Evolutionary conservation across 192 early-diverging fungal species (phyloP).

Genomic region (Geosiphon pyriformis): DNA sequence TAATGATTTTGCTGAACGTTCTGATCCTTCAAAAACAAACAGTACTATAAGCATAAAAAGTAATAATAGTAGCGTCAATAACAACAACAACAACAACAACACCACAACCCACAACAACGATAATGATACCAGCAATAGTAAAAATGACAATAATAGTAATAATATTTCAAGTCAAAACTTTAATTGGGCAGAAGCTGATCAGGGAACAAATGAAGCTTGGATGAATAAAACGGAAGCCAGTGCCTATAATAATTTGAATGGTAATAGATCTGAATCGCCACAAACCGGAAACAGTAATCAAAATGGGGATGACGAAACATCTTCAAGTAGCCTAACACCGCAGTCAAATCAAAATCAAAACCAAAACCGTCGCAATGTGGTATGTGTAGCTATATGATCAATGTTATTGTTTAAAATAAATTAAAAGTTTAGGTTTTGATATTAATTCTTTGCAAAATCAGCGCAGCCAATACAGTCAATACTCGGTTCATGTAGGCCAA

Average conservation of each 20-base stretch:
- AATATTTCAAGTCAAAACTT: neutral
- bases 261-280: neutral
- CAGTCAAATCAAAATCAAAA: neutral
- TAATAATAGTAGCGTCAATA: neutral
- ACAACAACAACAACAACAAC: neutral
- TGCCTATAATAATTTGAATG: neutral
- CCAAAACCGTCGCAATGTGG: no score
- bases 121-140: neutral
- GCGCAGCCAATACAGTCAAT: neutral
- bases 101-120: neutral
- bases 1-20: neutral
- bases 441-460: neutral
- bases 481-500: conserved; percentile 5
- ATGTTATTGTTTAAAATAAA: no score
- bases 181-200: neutral
- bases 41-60: neutral
- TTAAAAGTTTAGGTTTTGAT: no score
- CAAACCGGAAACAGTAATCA: conserved; percentile 3
- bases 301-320: neutral
- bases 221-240: neutral
- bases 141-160: neutral
- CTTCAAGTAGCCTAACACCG: neutral
- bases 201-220: neutral
- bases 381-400: no score
- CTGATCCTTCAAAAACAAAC: neutral